These are phyloP conservation scores for Mimosa bimucronata DNA, from an alignment of 306 rosid species.

Conservation along the genomic window DNA sequence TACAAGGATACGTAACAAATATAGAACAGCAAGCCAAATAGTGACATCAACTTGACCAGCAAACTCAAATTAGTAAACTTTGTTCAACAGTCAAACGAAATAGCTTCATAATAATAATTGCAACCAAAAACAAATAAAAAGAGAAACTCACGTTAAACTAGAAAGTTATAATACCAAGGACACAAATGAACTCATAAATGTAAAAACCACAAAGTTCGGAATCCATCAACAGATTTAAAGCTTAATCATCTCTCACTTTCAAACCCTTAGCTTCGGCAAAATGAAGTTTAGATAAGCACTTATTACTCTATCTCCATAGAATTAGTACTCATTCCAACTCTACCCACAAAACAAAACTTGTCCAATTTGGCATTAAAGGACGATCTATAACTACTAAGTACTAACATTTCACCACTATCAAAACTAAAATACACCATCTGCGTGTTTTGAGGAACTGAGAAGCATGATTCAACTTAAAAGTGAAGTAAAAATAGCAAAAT, in stretches of 20 bases:
- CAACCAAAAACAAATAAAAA: background rate
- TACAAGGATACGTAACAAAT: background rate
- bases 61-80: conserved; percentile 13
- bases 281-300: background rate
- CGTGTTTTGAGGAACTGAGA: conserved; percentile 7
- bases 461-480: background rate
- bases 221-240: background rate
- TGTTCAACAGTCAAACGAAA: conserved; percentile 13
- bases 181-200: background rate
- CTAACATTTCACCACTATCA: background rate
- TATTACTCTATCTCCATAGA: no score
- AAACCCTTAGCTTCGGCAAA: conserved; percentile 10
- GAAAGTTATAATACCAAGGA: background rate
- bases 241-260: conserved; percentile 1
- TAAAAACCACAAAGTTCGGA: background rate
- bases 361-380: background rate
- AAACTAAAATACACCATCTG: background rate
- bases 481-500: background rate
- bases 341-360: background rate
- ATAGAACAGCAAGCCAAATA: conserved; percentile 25
- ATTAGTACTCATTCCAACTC: background rate
- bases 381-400: background rate
- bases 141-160: background rate
- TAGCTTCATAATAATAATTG: background rate
- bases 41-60: background rate